Conservation (phyloP, 371 early-diverging fungal species). For the Funneliformis caledonium region DNA sequence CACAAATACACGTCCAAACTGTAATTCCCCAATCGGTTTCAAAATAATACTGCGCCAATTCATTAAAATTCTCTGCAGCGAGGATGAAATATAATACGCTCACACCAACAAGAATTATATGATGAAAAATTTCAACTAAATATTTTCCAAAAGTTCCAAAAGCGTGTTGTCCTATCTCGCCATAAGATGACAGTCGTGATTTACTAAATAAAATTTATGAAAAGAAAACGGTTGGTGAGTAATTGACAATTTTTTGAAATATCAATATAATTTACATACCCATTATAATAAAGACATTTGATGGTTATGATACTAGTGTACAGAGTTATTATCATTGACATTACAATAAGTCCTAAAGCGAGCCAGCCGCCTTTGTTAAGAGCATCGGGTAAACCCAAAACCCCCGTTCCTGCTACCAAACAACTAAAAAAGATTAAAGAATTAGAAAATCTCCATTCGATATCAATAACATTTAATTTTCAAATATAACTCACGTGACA, state of each 20-base stretch:
- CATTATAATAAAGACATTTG: constrained; percentile 70
- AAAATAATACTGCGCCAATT: constrained; percentile 50
- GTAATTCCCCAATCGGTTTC: not conserved
- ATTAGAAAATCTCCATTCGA: not conserved
- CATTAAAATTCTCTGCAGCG: constrained; percentile 66
- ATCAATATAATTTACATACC: constrained; percentile 36
- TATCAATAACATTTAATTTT: not conserved
- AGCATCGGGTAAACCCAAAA: constrained; percentile 82
- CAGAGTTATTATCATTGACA: constrained; percentile 75
- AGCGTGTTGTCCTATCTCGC: constrained; percentile 69
- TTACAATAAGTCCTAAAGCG: constrained; percentile 70
- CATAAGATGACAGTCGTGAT: constrained; percentile 62
- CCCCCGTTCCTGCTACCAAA: constrained; percentile 57
- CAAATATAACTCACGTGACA: constrained; percentile 5
- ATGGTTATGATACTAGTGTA: constrained; percentile 74
- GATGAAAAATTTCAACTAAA: constrained; percentile 66
- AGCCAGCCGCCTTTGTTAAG: constrained; percentile 85
- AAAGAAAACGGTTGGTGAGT: not conserved
- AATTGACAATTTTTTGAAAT: not conserved
- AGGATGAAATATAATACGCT: constrained; percentile 80
- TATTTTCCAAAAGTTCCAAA: constrained; percentile 67
- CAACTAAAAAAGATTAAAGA: not conserved
- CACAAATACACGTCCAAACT: constrained; percentile 36
- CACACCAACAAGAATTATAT: constrained; percentile 71
- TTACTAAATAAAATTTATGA: constrained; percentile 37